Evolutionary conservation across 23 red algal species (phyloP), one percentile per base, ranked within the genome.

Genomic region (Gracilaria gracilis): DNA sequence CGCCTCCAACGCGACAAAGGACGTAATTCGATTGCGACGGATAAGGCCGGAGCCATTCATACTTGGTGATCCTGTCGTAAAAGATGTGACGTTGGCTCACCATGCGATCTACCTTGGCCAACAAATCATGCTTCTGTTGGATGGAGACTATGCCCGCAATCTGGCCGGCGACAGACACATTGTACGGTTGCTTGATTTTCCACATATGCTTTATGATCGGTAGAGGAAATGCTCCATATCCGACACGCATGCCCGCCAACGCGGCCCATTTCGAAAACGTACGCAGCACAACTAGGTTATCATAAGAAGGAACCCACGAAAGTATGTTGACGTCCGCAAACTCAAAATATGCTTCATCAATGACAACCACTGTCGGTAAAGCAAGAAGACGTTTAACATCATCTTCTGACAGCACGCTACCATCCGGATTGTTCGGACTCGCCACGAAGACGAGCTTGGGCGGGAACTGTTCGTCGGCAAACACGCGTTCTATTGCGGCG

Each of bases 141-240:
- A 99, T 80, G n/a, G 97, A 91, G 23, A 66, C 97, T 39, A 67
- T 82, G 39, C 86, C 97, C 0, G 97, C 97, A 38, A 94, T 42
- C 82, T 99, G 97, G 17, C 83, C 62, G 20, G 97, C 97, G 31
- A 96, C 97, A 23, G 65, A 76, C 15, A 99, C 97, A 59, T 99
- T 99, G 92, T 99, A 99, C 23, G 97, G 97, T 48, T 99, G 97
- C 78, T 99, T 99, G 58, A 96, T 96, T 74, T 99, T 99, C 97
- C 97, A 99, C 23, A 99, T 70, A 54, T 99, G 97, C 81, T 93
- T 57, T 9, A 99, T 87, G 4, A 99, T 69, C 20, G 34, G 19
- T 12, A 91, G 84, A 36, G 97, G 97, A 80, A 99, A 99, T 24
- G 92, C 92, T 39, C 97, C 97, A 64, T 99, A 99, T 21, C 97